Evolutionary conservation across 169 alveolate genomes (phyloP), one percentile per base, ranked within the genome.

Genomic region (Plasmodium berghei): DNA sequence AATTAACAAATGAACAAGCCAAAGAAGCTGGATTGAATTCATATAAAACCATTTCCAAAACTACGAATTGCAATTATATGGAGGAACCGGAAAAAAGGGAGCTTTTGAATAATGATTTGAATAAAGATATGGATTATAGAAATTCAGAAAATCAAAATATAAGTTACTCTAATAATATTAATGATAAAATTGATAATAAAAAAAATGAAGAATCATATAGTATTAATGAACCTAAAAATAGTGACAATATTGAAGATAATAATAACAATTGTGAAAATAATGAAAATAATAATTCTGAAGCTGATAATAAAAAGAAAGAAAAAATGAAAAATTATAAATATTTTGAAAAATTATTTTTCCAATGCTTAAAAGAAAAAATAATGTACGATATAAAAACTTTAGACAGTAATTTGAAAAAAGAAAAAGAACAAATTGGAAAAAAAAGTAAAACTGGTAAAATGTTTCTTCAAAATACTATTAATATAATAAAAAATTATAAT

Each of bases 311-410:
- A 9, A 67, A 34, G 20, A 80, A 66, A 54, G 49, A 28, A 24
- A 80, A 54, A n/a, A 6, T 67, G 20, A 26, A 64, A 0, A 72
- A 80, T 14, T 80, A 80, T 54, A 80, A 80, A 20, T 0, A 67
- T 26, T 80, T 80, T 28, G 85, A 80, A 49, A 80, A 80, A 16
- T 48, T 80, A 18, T 80, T 80, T 42, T 80, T 80, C 54, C 67
- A 80, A 9, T 80, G 90, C 34, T 24, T 80, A 45, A 80, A 80
- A 40, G 56, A 54, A 28, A 80, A 66, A 26, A 80, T 80, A 52
- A 54, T 80, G n/a, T 54, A 80, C 54, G 90, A 80, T 24, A 66
- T 80, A 66, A 80, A 80, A 67, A 67, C 90, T 0, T 40, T 80
- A 72, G 90, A 80, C 49, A 28, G 67, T 40, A 80, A 62, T 67